Evolutionary conservation across 192 early-diverging fungal species (phyloP).

Genomic region (Gigaspora rosea): DNA sequence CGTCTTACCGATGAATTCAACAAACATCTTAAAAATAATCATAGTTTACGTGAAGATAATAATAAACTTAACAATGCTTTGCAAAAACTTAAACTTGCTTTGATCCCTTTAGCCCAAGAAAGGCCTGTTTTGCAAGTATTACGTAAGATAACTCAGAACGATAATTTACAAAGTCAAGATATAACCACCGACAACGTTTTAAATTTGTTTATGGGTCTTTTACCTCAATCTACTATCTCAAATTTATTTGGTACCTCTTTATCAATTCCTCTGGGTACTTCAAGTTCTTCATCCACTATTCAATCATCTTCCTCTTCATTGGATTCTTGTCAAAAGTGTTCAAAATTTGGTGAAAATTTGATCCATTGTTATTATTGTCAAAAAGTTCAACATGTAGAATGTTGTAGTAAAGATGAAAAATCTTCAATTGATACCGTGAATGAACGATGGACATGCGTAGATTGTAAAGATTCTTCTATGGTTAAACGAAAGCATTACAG

Average conservation of each 20-base stretch:
- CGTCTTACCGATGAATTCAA: background rate
- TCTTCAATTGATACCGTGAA: background rate
- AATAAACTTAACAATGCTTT: conserved; percentile 11
- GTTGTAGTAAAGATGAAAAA: conserved; percentile 16
- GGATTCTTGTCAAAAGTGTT: conserved; percentile 11
- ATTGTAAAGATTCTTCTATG: background rate
- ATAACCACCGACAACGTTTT: conserved; percentile 6
- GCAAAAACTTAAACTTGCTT: conserved; percentile 8
- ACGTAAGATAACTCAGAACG: conserved; percentile 5
- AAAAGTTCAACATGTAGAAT: background rate
- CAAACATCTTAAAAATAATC: background rate
- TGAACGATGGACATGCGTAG: background rate
- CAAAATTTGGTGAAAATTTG: background rate
- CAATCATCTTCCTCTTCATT: background rate
- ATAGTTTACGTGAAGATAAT: conserved; percentile 16
- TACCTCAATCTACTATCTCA: background rate
- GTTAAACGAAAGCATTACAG: conserved; percentile 1
- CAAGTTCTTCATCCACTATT: background rate
- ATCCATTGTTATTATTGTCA: background rate
- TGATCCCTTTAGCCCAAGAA: conserved; percentile 18
- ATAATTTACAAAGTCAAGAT: conserved; percentile 23
- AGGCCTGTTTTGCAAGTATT: conserved; percentile 18
- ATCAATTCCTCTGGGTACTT: background rate
- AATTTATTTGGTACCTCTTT: background rate
- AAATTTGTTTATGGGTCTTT: conserved; percentile 15